Evolutionary conservation across 2,329 filamentous ascomycete genomes (phyloP), one percentile per base, ranked within the genome.

Genomic region (Colletotrichum aenigma): DNA sequence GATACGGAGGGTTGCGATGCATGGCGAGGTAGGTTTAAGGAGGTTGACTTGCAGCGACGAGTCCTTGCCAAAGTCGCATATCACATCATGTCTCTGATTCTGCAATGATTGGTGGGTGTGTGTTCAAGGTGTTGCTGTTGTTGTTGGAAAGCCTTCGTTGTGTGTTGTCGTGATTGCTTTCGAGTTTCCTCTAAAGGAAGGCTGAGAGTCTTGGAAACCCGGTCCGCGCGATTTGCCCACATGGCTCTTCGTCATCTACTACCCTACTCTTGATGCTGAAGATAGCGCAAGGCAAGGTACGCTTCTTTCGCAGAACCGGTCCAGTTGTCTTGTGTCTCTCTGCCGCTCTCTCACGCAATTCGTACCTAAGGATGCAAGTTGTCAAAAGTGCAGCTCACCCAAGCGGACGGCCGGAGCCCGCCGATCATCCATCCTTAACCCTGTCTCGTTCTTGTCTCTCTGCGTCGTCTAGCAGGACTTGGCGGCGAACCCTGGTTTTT

Each of bases 351-450:
- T 4, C 55, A 58, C 4, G 28, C 7, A 30, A 61, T 30, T n/a
- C 10, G 30, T 34, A 15, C 32, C 32, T 34, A 61, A n/a, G 26
- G 56, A 21, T 55, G 38, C 36, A 66, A 52, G n/a, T 52, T 28
- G 24, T 13, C 38, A 28, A 26, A 43, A 24, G 43, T 36, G 55
- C 34, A 74, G 62, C 32, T 55, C 13, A 12, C 36, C 32, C 60
- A 52, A 64, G 67, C 73, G 64, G 69, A 62, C 73, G 69, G 73
- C 70, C 73, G 73, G 73, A 72, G 69, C 62, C 73, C 62, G 69
- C 73, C 69, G 73, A 75, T 68, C 73, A 62, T 21, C 62, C 34
- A 71, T 56, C 68, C 52, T 26, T 62, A 60, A 38, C 68, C 68
- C 16, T 55, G 66, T 28, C 26, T 34, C 26, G 26, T 36, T 60